Evolutionary conservation across 2,329 filamentous ascomycete species (phyloP), one percentile per base, ranked within the genome.

Genomic region (Tolypocladium inflatum): DNA sequence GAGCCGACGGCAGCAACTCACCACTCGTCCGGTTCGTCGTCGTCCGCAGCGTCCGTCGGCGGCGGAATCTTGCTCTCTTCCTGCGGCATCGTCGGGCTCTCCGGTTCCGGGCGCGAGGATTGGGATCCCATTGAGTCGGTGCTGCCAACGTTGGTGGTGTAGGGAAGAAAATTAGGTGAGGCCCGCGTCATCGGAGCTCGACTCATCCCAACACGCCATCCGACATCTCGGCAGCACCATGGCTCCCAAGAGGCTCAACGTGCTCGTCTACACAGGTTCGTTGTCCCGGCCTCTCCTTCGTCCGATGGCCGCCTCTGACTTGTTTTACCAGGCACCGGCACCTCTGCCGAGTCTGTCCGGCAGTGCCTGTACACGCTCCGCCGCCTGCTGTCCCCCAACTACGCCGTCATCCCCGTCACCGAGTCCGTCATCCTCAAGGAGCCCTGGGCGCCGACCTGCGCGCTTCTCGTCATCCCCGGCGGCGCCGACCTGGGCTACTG

Each of bases 401-500:
- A 99, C 76, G 94, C 93, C 59, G 91, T 99, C 62, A 92, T 92
- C 62, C 88, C 91, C 57, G 82, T 97, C 61, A 87, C 83, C 35
- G 88, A 91, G 59, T 80, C 87, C 8, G 85, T 88, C 63, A 78
- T 99, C 58, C 79, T 96, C 67, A 91, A 92, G 63, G 94, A 99
- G 71, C 94, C 94, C 15, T 99, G 94, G 94, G 81, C 85, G 1
- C 77, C 88, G 3, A 88, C 90, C 2, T 97, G 93, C 70, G 91
- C 91, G 0, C 81, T 97, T 11, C 81, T 99, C 8, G 92, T 97
- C 2, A 85, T 99, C 56, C 94, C 94, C 1, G 94, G 94, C 26
- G 94, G 94, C 38, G 93, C 90, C n/a, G 94, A 99, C 69, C 79
- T 95, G 55, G 90, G 89, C 55, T 99, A 97, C 73, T 96, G 92